Evolutionary conservation across 2,329 filamentous ascomycete species (phyloP), one percentile per base, ranked within the genome.

Genomic region (Phyllachora maydis): DNA sequence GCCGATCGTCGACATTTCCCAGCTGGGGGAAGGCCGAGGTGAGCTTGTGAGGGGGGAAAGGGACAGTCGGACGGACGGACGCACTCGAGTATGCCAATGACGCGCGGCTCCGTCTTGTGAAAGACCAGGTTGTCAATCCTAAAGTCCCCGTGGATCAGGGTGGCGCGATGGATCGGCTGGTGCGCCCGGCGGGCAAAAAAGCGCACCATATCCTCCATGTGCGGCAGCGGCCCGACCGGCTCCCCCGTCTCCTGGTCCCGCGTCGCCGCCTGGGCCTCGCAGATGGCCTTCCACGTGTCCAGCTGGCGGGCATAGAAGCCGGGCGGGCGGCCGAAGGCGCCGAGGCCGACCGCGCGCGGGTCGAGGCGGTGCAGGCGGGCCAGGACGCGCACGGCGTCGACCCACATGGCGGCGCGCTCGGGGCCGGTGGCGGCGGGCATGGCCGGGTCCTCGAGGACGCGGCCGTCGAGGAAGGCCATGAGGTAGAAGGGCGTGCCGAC

Each of bases 1-100:
- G n/a, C 88, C 88, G 26, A 93, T 72, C 0, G 88, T 95, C 17
- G 81, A 82, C 81, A 98, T 92, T 54, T 95, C 88, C 85, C 85
- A 95, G 51, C 63, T 67, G 38, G 18, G n/a, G 18, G 14, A 18
- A 16, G 10, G 17, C 12, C 14, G 10, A 12, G 23, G 21, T 26
- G 9, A 25, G 23, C 11, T 13, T 16, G 8, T 19, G 19, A n/a
- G 11, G 16, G 9, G n/a, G 23, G 13, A 18, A 22, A 8, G 13
- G 14, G 11, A 18, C n/a, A 19, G 16, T 21, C 8, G 11, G 8
- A 21, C 18, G 18, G 14, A 12, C 16, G 13, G 21, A 50, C 63
- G 43, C 47, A 75, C 64, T 98, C 88, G 5, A 95, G 52, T 26
- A 95, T 82, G 4, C 85, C 88, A 47, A 95, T 83, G 8, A 95